A percentile compares a stretch with the other conserved stretches of the same genome.
Conservation (phyloP, 2,329 filamentous ascomycete species). For the Didymellaceae sp. region DNA sequence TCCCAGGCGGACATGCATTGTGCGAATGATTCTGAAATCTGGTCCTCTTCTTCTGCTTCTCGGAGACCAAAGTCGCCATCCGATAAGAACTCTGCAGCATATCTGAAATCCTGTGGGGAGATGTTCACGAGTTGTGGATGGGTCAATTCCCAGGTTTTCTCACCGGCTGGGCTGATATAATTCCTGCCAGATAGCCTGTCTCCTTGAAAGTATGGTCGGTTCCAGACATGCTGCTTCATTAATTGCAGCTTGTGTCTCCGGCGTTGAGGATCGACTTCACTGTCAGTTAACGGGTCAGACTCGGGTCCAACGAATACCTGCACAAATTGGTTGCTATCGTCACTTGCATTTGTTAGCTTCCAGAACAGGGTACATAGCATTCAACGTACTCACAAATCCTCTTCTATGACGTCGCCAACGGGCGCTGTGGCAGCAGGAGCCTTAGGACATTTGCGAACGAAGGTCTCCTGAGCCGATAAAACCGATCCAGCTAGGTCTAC, state of each 20-base stretch:
- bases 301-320: constrained; percentile 20
- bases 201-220: constrained; percentile 26
- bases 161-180: constrained; percentile 19
- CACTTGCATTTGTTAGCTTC: constrained; percentile 7
- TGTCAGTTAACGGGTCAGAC: not conserved
- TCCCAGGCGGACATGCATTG: constrained; percentile 35
- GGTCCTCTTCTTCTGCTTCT: constrained; percentile 17
- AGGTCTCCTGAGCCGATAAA: not conserved
- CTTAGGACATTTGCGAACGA: not conserved
- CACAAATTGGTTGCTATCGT: constrained; percentile 28
- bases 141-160: constrained; percentile 24
- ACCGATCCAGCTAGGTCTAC: not conserved
- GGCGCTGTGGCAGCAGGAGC: not conserved
- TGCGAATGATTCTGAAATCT: constrained; percentile 18
- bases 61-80: constrained; percentile 30
- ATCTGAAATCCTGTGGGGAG: constrained; percentile 29
- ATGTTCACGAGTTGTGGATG: constrained; percentile 27
- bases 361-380: not conserved
- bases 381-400: constrained; percentile 23
- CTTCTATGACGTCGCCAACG: constrained; percentile 24
- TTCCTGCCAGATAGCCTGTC: constrained; percentile 9
- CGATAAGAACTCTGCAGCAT: constrained; percentile 33
- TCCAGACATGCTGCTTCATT: constrained; percentile 17
- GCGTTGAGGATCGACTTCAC: constrained; percentile 22
- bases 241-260: constrained; percentile 12